phyloP scores from a whole-genome alignment of 2,329 filamentous ascomycete genomes.

The Epichloe sp. region DNA sequence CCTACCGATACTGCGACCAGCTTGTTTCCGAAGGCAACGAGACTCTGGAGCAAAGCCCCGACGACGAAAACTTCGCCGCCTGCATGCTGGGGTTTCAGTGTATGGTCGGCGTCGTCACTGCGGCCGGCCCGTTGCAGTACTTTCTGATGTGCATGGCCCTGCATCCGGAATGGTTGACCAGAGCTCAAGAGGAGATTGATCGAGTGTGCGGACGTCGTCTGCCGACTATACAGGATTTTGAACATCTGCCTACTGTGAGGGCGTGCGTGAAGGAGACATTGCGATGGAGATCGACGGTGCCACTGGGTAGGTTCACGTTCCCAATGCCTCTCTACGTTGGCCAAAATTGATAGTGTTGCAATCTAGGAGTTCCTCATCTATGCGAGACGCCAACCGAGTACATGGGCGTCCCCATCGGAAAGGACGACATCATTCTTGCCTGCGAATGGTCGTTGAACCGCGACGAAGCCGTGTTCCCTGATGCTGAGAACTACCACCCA shows the following conservation, averaged over 20 bases:
- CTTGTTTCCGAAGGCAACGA: constrained; percentile 26
- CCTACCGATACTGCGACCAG: constrained; percentile 15
- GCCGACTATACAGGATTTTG: not conserved
- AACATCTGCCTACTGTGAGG: constrained; percentile 21
- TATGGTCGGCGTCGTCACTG: constrained; percentile 36
- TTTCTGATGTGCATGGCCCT: constrained; percentile 39
- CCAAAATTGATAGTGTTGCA: too few relatives aligned
- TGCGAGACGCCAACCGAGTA: constrained; percentile 33
- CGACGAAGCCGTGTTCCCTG: constrained; percentile 20
- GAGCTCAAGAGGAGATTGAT: constrained; percentile 39
- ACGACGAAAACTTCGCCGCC: constrained; percentile 32
- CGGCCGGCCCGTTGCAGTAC: constrained; percentile 35
- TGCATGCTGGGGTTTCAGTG: constrained; percentile 40
- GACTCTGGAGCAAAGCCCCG: constrained; percentile 25
- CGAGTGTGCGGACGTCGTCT: not conserved
- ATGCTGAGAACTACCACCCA: constrained; percentile 35
- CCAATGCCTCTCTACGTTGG: too few relatives aligned
- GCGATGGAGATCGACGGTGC: constrained; percentile 44
- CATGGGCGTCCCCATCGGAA: constrained; percentile 32
- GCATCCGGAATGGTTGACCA: constrained; percentile 38
- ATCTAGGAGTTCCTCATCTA: constrained; percentile 33
- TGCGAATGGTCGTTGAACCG: constrained; percentile 33
- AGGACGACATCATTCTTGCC: constrained; percentile 34
- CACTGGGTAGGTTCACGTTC: constrained; percentile 17
- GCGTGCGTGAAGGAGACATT: constrained; percentile 45